Conservation (phyloP, 805 yeast species). For the Schwanniomyces pseudopolymorphus region DNA sequence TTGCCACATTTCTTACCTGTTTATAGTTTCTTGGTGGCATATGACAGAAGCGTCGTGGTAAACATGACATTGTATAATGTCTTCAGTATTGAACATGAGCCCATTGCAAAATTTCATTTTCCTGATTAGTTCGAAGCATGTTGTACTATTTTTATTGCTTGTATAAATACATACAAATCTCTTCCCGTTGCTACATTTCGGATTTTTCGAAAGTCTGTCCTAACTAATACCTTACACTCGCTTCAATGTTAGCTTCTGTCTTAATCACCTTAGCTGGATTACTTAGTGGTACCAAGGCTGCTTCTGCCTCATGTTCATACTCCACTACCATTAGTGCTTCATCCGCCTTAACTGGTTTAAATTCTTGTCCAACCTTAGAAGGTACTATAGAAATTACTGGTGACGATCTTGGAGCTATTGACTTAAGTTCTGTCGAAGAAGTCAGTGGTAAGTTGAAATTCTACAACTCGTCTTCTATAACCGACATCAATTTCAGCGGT, state of each 20-base stretch:
- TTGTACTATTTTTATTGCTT: not conserved
- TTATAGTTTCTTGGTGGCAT: not conserved
- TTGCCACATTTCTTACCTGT: not conserved
- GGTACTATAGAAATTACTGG: slow-evolving; percentile 40
- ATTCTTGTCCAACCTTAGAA: slow-evolving; percentile 41
- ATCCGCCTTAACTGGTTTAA: slow-evolving; percentile 30
- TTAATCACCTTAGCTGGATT: slow-evolving; percentile 2
- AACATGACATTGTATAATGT: not conserved
- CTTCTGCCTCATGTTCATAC: slow-evolving; percentile 31
- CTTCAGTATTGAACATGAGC: not conserved
- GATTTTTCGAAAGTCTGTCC: not conserved
- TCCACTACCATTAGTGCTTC: slow-evolving; percentile 41
- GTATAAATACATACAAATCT: not conserved
- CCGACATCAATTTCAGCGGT: slow-evolving; percentile 27
- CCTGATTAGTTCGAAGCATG: not conserved
- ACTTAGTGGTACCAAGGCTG: slow-evolving; percentile 9
- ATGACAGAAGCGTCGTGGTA: not conserved
- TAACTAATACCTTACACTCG: slow-evolving; percentile 1
- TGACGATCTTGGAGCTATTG: slow-evolving; percentile 26
- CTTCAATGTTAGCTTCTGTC: not conserved
- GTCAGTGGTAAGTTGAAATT: slow-evolving; percentile 31
- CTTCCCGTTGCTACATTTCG: not conserved
- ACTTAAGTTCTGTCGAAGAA: slow-evolving; percentile 27
- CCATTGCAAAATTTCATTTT: not conserved
- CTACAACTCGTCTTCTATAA: slow-evolving; percentile 40